Evolutionary conservation across 345 rosid species (phyloP).

Genomic region (thale cress (Arabidopsis thaliana)): TAIR10.1 NC_003074.8:443001-443500

Average conservation of each 20-base stretch:
- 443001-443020: slow-evolving; percentile 98
- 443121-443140: slow-evolving; percentile 93
- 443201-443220: slow-evolving; percentile 75
- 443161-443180: slow-evolving; percentile 98
- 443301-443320: slow-evolving; percentile 56
- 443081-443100: slow-evolving; percentile 93
- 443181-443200: slow-evolving; percentile 94
- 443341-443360: slow-evolving; percentile 62
- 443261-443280: slow-evolving; percentile 65
- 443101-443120: slow-evolving; percentile 89
- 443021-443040: slow-evolving; percentile 99
- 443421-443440: slow-evolving; percentile 75
- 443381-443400: slow-evolving; percentile 85
- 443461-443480: slow-evolving; percentile 65
- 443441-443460: slow-evolving; percentile 72
- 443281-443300: slow-evolving; percentile 51
- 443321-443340: slow-evolving; percentile 52
- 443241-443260: slow-evolving; percentile 69
- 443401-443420: slow-evolving; percentile 67
- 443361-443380: slow-evolving; percentile 76
- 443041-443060: slow-evolving; percentile 99
- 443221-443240: slow-evolving; percentile 66
- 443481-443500: slow-evolving; percentile 78
- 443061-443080: slow-evolving; percentile 95
- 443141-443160: slow-evolving; percentile 99